Evolutionary conservation across 2,329 filamentous ascomycete genomes (phyloP).

Genomic region (Colletotrichum siamense): DNA sequence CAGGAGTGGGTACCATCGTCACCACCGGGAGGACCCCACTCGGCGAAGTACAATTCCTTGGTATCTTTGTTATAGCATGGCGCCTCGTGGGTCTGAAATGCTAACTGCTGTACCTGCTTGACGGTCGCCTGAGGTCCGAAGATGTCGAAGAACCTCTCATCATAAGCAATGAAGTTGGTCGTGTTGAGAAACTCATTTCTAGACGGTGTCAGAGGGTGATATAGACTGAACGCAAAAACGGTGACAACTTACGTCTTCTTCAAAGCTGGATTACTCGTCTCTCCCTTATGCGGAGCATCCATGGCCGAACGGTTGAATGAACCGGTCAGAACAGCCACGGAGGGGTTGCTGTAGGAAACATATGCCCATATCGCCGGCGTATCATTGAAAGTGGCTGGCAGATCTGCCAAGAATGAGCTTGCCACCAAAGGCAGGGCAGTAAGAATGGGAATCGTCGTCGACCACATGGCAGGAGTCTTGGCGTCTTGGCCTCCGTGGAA

Average conservation of each 20-base stretch:
- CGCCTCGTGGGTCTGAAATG: not conserved
- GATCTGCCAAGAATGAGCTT: not conserved
- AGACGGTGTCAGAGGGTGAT: accelerated
- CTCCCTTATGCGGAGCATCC: not conserved
- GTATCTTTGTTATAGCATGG: not conserved
- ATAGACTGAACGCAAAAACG: accelerated
- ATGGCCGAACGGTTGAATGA: not conserved
- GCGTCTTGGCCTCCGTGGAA: not conserved
- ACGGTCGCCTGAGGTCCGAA: not conserved
- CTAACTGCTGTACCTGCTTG: not conserved
- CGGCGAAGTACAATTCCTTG: not conserved
- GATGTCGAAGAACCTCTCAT: not conserved
- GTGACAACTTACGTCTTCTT: not conserved
- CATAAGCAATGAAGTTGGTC: not conserved
- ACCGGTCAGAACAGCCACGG: not conserved
- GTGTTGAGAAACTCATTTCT: not conserved
- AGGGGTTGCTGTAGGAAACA: not conserved
- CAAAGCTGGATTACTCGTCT: not conserved
- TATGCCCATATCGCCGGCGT: not conserved
- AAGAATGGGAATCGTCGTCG: not conserved
- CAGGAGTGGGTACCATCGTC: not conserved
- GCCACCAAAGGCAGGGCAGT: not conserved
- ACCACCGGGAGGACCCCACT: constrained; percentile 1
- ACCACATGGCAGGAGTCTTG: not conserved
- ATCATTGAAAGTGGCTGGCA: not conserved